Evolutionary conservation across 805 yeast genomes (phyloP).

Genomic region (Suhomyces xylopsoci): DNA sequence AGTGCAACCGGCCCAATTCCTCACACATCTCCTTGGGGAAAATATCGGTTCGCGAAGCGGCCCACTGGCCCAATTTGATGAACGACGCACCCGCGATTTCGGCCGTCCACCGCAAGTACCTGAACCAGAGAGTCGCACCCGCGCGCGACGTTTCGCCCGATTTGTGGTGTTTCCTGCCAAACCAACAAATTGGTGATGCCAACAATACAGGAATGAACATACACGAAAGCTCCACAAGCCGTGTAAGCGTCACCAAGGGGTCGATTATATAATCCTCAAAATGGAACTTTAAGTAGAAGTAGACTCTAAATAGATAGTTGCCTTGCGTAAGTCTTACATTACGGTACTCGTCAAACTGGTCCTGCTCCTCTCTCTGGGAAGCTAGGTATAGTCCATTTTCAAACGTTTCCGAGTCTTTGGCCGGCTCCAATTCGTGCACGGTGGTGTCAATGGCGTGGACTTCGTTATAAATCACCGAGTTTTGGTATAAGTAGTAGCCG

Average conservation of each 20-base stretch:
- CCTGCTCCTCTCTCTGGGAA: conserved; percentile 54
- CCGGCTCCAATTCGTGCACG: conserved; percentile 44
- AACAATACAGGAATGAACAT: conserved; percentile 70
- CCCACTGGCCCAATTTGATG: conserved; percentile 96
- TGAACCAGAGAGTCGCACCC: conserved; percentile 74
- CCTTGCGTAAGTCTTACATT: conserved; percentile 17
- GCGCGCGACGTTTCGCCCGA: conserved; percentile 32
- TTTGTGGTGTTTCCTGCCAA: conserved; percentile 45
- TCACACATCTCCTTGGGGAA: conserved; percentile 78
- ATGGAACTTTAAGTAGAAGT: conserved; percentile 41
- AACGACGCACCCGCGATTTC: conserved; percentile 92
- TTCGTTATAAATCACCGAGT: conserved; percentile 18
- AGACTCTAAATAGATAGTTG: conserved; percentile 22
- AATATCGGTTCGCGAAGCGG: conserved; percentile 93
- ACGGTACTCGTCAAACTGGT: conserved; percentile 36
- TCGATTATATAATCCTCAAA: conserved; percentile 58
- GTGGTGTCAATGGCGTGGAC: conserved; percentile 29
- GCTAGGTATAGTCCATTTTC: conserved; percentile 63
- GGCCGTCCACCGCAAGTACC: conserved; percentile 57
- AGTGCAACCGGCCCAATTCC: conserved; percentile 74
- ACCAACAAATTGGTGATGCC: conserved; percentile 60
- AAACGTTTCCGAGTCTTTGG: conserved; percentile 56
- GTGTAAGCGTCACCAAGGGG: conserved; percentile 62
- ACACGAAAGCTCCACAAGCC: conserved; percentile 66
- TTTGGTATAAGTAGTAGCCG: not conserved